Conservation (phyloP, 345 rosid genomes). For the Populus simonii region DNA sequence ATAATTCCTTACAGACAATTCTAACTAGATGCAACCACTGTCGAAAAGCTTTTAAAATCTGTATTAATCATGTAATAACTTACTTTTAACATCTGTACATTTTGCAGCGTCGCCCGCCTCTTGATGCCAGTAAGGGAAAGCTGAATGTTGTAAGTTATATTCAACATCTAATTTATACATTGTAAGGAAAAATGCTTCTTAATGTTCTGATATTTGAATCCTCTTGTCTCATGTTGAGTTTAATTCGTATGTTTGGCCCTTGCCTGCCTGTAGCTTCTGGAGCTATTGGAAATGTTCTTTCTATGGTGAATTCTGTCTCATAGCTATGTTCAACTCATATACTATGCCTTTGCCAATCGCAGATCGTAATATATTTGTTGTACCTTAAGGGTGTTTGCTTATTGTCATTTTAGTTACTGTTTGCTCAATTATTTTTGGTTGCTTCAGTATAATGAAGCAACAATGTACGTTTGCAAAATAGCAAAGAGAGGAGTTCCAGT, state of each 20-base stretch:
- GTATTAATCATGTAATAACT: background rate
- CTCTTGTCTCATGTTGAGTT: background rate
- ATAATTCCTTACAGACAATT: background rate
- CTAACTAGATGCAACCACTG: background rate
- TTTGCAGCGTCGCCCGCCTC: conserved; percentile 69
- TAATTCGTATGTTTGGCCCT: no score
- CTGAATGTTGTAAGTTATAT: conserved; percentile 55
- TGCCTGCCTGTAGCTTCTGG: no score
- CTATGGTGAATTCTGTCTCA: no score
- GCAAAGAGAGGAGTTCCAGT: background rate
- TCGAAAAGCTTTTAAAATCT: background rate
- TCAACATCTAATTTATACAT: background rate
- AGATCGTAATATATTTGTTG: no score
- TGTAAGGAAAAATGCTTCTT: background rate
- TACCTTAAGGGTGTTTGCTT: no score
- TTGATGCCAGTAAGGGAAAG: conserved; percentile 56
- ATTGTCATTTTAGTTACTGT: no score
- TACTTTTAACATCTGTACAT: background rate
- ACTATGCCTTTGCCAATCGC: no score
- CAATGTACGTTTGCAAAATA: no score
- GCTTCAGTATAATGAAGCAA: no score
- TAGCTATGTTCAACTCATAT: no score
- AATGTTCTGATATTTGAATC: background rate
- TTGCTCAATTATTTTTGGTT: no score
- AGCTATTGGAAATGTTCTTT: no score